Percentiles rank a stretch among this genome's conserved stretches.
Evolutionary conservation across 1,139 yeast genomes (phyloP).

Genomic region (Hyphopichia fennica): DNA sequence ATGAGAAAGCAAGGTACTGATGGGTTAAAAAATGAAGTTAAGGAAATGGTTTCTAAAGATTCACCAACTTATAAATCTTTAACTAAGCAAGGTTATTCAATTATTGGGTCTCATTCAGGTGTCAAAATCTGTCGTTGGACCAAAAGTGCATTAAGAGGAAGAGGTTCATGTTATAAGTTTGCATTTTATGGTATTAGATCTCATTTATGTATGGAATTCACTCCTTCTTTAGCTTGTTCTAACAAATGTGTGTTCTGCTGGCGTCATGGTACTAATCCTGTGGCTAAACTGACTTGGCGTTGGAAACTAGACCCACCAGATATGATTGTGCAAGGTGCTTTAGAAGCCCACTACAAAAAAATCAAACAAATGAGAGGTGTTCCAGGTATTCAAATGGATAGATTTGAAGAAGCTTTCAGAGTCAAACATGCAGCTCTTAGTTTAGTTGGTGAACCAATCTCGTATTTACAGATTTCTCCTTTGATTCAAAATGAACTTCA

Average conservation of each 20-base stretch:
- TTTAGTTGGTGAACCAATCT: slow-evolving; percentile 91
- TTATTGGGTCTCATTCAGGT: slow-evolving; percentile 94
- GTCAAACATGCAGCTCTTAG: slow-evolving; percentile 92
- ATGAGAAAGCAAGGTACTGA: slow-evolving; percentile 36
- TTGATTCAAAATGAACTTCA: slow-evolving; percentile 61
- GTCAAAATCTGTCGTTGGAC: slow-evolving; percentile 97
- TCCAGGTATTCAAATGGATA: slow-evolving; percentile 87
- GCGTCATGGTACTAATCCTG: slow-evolving; percentile 98
- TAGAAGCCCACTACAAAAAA: slow-evolving; percentile 85
- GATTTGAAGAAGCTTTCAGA: slow-evolving; percentile 87
- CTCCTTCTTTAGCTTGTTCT: slow-evolving; percentile 91
- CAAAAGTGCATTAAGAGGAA: slow-evolving; percentile 86
- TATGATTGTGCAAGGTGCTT: slow-evolving; percentile 77
- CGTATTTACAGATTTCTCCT: slow-evolving; percentile 71
- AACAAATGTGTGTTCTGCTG: slow-evolving; percentile 96
- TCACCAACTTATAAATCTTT: slow-evolving; percentile 88
- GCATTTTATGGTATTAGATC: slow-evolving; percentile 90
- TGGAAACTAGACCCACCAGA: slow-evolving; percentile 95
- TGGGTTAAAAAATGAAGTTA: slow-evolving; percentile 36
- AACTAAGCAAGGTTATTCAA: slow-evolving; percentile 90
- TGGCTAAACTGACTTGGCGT: slow-evolving; percentile 88
- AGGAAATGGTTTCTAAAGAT: slow-evolving; percentile 86
- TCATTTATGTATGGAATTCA: slow-evolving; percentile 94
- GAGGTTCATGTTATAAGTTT: slow-evolving; percentile 92
- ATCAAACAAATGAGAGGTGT: slow-evolving; percentile 95